Percentiles rank a stretch among this genome's conserved stretches.
Conservation (phyloP, 768 basidiomycete genomes). For the Xerocomus brunneocitrinus region DNA sequence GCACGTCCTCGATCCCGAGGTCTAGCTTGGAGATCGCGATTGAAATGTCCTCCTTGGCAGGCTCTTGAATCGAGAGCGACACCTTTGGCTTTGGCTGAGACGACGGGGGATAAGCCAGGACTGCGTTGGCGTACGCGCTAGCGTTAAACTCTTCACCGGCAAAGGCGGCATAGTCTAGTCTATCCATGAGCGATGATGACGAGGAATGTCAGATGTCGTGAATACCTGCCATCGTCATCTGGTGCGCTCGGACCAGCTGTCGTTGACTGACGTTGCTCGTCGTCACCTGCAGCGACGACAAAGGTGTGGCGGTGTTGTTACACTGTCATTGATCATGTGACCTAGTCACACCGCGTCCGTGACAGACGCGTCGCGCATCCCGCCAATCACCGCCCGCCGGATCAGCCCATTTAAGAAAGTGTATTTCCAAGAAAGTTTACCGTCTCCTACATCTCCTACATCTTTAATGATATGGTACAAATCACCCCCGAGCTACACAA, state of each 20-base stretch:
- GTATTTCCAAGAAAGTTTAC: conserved; percentile 20
- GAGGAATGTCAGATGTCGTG: no score
- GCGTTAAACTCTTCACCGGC: conserved; percentile 73
- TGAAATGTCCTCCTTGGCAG: conserved; percentile 81
- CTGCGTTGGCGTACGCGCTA: conserved; percentile 86
- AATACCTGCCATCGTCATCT: no score
- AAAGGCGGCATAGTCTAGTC: conserved; percentile 71
- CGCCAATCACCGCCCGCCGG: background rate
- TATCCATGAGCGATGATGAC: background rate
- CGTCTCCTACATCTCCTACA: conserved; percentile 8
- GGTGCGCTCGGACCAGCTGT: no score
- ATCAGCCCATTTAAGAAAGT: conserved; percentile 1
- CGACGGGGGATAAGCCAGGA: conserved; percentile 67
- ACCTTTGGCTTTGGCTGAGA: conserved; percentile 15
- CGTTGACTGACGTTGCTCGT: no score
- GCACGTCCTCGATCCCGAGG: conserved; percentile 86
- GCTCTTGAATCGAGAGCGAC: conserved; percentile 39
- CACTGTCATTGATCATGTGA: conserved; percentile 21
- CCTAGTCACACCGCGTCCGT: conserved; percentile 27
- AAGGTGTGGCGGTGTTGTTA: conserved; percentile 19
- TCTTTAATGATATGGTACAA: conserved; percentile 20
- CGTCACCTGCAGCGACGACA: no score
- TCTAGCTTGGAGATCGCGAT: conserved; percentile 85
- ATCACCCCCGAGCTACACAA: conserved; percentile 11
- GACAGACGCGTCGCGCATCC: conserved; percentile 22